Base-by-base conservation (phyloP, 805 yeast genomes). In the Kodamaea lidongshanica region DNA sequence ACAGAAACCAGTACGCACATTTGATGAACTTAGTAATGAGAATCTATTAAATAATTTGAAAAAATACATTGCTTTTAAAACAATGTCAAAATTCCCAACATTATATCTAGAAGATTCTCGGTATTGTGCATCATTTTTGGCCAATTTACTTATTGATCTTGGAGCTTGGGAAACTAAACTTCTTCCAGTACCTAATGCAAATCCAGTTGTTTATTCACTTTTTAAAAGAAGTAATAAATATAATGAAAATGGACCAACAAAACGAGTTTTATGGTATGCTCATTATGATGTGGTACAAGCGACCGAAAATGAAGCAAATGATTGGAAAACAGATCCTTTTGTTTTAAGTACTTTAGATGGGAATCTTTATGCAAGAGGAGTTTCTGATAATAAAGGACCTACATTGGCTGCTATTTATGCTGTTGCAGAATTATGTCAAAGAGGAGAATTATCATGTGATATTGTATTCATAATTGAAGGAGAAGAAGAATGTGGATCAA, bases 211-310 rank as follows among this genome's bases (percentile, higher is more conserved):
- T 0, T 79, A 73, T 46, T 92, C 92, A 0, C 59, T 65, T 6
- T 89, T 89, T 55, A 58, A 60, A 34, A 75, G 74, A 4, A 72
- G 69, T 30, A 22, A 21, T 15, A 28, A 25, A 16, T 13, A 16
- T 2, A 19, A 27, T 7, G 28, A 23, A 4, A 27, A 28, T 12
- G 28, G 34, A 8, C 41, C 32, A 26, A 37, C 46, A 7, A 32
- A 38, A 3, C 62, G 83, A 33, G 66, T 86, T 4, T 53, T 89
- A 27, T 89, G 94, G 81, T 89, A 89, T 54, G 97, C 95, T 1
- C 98, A 89, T 62, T 89, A 92, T 50, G 98, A 89, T 56, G 96
- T 89, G 16, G 86, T 89, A 23, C 83, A 81, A 35, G 94, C 94
- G 0, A 72, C 73, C 19, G 68, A 67, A 29, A 58, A 63, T 13